Evolutionary conservation across 768 basidiomycete genomes (phyloP), one percentile per base, ranked within the genome.

Genomic region (Termitomyces sp.): DNA sequence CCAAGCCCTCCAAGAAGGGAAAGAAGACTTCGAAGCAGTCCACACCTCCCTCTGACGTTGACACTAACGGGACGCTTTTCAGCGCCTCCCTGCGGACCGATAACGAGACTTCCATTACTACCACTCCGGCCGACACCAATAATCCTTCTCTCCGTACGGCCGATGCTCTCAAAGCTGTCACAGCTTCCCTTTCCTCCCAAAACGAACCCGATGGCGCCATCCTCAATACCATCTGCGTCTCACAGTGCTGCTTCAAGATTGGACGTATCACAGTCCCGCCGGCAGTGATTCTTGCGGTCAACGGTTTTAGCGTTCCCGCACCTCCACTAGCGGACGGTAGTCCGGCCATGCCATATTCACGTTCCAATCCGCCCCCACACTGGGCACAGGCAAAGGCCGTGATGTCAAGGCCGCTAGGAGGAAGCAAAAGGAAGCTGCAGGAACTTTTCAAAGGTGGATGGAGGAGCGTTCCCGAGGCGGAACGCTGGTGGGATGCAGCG

Each of bases 231-330:
- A 66, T 90, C 59, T 75, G 79, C 50, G 71, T 92, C 56, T 83
- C 84, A 28, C 83, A 81, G 54, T 56, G 81, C 24, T 88, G 86
- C 65, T 89, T 84, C 78, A 92, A 91, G 67, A 65, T 78, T 24
- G 85, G 83, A 0, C 79, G 88, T 1, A 85, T 91, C 59, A 90
- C 87, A 20, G 77, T 90, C 54, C 89, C 89, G 2, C 90, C 90
- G 13, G 75, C 76, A 3, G 57, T 92, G 59, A 79, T 80, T 11
- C 68, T 90, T 35, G 86, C 83, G 1, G 62, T 73, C 1, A 83
- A 86, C 58, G 90, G 90, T 0, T 83, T 86, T 60, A 70, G 72
- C 22, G 70, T 66, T 1, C 64, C 72, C 8, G 60, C 72, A 14
- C 52, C 69, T 3, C 55, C 61, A 3, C 30, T 48, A 10, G 26